phyloP scores from a whole-genome alignment of 1,284 basidiomycete species.

The Rhodotorula sp. region DNA sequence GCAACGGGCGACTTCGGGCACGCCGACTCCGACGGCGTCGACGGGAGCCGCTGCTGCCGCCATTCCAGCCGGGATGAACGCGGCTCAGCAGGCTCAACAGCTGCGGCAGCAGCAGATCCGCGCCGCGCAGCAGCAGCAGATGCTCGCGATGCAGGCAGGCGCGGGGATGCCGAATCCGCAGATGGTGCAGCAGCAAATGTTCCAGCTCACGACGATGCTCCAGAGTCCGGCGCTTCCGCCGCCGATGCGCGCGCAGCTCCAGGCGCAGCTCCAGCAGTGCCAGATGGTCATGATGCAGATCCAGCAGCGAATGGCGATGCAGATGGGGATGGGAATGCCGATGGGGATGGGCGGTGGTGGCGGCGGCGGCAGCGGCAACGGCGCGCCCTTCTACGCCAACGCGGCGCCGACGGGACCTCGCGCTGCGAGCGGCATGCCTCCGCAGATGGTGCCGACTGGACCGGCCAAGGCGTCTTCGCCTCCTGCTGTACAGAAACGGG shows the following conservation, averaged over 20 bases:
- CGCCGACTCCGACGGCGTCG: neutral
- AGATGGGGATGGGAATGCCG: neutral
- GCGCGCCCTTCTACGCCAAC: neutral
- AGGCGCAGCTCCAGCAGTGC: slow-evolving; percentile 45
- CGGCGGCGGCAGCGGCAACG: too few species aligned
- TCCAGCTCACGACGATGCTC: slow-evolving; percentile 34
- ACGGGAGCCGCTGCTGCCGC: slow-evolving; percentile 1
- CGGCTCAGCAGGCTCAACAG: slow-evolving; percentile 25
- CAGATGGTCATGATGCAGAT: slow-evolving; percentile 37
- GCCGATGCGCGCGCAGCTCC: slow-evolving; percentile 58
- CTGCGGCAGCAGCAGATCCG: slow-evolving; percentile 29
- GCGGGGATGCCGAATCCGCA: slow-evolving; percentile 21
- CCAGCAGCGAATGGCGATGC: slow-evolving; percentile 11
- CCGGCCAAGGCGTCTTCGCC: neutral
- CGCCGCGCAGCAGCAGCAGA: slow-evolving; percentile 14
- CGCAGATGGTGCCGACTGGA: neutral
- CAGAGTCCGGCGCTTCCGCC: slow-evolving; percentile 42
- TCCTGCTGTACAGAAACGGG: slow-evolving; percentile 17
- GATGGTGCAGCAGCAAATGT: slow-evolving; percentile 38
- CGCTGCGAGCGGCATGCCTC: neutral
- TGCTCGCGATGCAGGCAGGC: slow-evolving; percentile 15
- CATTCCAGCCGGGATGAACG: slow-evolving; percentile 9
- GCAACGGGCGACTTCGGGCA: neutral
- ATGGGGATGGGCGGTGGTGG: slow-evolving; percentile 8
- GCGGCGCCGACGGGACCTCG: neutral